Percentiles rank a stretch among this genome's conserved stretches.
These are phyloP conservation scores for Musa schizocarpa DNA, from an alignment of 176 grass and related monocot species.

Conservation along the genomic window DNA sequence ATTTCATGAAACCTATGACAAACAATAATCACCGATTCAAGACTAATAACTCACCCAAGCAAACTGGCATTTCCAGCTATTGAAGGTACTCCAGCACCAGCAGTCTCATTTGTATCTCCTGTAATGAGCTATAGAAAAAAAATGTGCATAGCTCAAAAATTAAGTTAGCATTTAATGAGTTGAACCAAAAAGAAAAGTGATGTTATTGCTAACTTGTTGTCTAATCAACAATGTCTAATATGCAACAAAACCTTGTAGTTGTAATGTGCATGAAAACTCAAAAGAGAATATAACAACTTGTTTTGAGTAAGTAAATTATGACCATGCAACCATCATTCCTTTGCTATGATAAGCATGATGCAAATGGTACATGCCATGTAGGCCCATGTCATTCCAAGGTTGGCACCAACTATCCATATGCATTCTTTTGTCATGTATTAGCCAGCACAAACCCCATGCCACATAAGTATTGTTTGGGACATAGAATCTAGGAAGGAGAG, in stretches of 20 bases:
- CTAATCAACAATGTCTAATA: not conserved
- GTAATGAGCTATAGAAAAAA: conserved; percentile 45
- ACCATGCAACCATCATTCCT: too few relatives aligned
- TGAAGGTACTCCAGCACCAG: conserved; percentile 44
- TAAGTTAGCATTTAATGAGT: not conserved
- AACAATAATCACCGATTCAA: conserved; percentile 9
- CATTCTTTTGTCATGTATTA: not conserved
- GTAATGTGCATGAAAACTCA: not conserved
- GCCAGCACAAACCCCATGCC: not conserved
- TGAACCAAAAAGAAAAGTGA: not conserved
- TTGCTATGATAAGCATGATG: too few relatives aligned
- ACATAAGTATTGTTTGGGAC: not conserved
- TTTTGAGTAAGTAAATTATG: too few relatives aligned
- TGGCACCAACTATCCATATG: not conserved
- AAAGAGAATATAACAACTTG: too few relatives aligned
- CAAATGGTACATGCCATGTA: too few relatives aligned
- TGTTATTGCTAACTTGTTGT: too few relatives aligned
- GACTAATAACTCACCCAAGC: conserved; percentile 51
- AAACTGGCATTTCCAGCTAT: conserved; percentile 65
- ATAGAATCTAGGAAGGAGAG: not conserved
- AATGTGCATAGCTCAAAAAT: not conserved
- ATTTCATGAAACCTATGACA: not conserved
- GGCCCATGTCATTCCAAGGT: too few relatives aligned
- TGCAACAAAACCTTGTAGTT: not conserved
- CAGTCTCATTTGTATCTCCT: conserved; percentile 44